Evolutionary conservation across 352 stramenopile genomes (phyloP), one percentile per base, ranked within the genome.

Genomic region (Globisporangium nagaii): DNA sequence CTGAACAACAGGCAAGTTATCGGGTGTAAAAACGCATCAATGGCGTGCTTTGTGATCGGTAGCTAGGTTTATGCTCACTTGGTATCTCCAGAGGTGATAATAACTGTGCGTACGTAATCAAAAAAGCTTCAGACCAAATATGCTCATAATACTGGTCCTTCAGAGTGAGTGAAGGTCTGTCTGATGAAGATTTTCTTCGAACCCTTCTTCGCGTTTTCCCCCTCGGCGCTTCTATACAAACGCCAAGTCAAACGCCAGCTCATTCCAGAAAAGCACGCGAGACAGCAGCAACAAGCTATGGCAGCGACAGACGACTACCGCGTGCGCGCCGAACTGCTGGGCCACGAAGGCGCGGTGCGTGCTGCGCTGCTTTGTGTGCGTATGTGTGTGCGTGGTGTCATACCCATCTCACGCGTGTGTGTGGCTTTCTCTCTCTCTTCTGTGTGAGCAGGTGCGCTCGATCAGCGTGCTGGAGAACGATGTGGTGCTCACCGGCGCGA

Each of bases 291-390:
- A n/a, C n/a, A n/a, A n/a, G n/a, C n/a, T n/a, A n/a, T n/a, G 36
- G 19, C 25, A 6, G 24, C 43, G 6, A 24, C 19, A 8, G 32
- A 41, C 35, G 47, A 43, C 13, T 74, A 59, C 56, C 62, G 30
- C 46, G 52, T 71, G 27, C 58, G 55, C 59, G 70, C 65, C 50
- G 76, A 88, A 67, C 73, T 93, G 44, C 66, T 76, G 44, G 78
- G 78, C 53, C 82, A 93, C 65, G 78, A 89, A 15, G 79, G 82
- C 63, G 82, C 79, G n/a, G 82, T 91, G 66, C 44, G 73, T 81
- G n/a, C 15, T 10, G 2, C 19, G 5, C 31, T 6, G 45, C 19
- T 32, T 13, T 22, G 2, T 17, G 0, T 34, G 10, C 34, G 22
- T 34, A 19, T 9, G 19, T 58, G 4, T 54, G 11, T 43, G 39